Base-by-base conservation (phyloP, 2,329 filamentous ascomycete species). In the Claviceps fusiformis region DNA sequence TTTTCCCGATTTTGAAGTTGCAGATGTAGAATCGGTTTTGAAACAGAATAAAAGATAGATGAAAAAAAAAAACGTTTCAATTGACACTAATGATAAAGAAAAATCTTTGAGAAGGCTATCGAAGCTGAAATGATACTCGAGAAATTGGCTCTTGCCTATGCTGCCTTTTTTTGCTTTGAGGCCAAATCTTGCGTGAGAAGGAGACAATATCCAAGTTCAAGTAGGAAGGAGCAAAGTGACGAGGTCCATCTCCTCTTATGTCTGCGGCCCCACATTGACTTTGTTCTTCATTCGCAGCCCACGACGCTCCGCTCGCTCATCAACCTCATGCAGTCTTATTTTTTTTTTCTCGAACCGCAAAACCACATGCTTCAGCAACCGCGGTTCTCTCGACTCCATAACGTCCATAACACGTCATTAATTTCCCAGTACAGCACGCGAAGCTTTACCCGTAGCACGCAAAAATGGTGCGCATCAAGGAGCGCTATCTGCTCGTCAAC, bases 401-500 rank as follows among this genome's bases (percentile, higher is more conserved):
- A 1, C 13, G 29, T n/a, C 33, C 33, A 6, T 24, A n/a, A 45
- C 33, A 53, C 5, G 10, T 15, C 39, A n/a, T 15, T 1, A 19
- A 10, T 41, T 41, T 13, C 6, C 15, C 15, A 5, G 35, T 10
- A 9, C 7, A 7, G 8, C 10, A 37, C 35, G 10, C 35, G 7
- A 10, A 37, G 35, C 31, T 9, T 19, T 19, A 19, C 35, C 7
- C 35, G 35, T 11, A n/a, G 7, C 13, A 13, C 17, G 44, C 50
- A 35, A 59, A 41, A 51, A 96, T 98, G 93, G 93, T 98, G 57
- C 89, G 93, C 66, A 82, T 97, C 62, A 98, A 98, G 72, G 87
- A 95, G 70, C 85, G 93, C 64, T 98, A 98, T 69, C 80, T 98
- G 19, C 82, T 97, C n/a, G 82, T 97, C 59, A 89, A 95, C 67